These are phyloP conservation scores for Myriangium duriaei DNA, from an alignment of 2,329 filamentous ascomycete species.

Conservation along the genomic window DNA sequence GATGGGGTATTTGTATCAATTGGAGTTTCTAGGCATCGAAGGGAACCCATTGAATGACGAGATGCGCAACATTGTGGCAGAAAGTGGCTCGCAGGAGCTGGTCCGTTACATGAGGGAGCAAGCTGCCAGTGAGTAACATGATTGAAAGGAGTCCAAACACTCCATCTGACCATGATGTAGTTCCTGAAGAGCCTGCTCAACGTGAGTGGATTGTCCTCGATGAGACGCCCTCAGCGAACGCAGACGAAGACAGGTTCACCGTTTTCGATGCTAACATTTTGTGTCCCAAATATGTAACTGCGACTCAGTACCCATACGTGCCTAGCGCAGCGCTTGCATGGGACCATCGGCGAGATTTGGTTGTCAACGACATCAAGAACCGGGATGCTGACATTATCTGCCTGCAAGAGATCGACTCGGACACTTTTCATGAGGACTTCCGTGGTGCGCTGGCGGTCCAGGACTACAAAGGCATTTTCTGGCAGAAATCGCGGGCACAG, in stretches of 20 bases:
- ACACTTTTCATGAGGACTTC: constrained; percentile 86
- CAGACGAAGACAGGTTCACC: constrained; percentile 54
- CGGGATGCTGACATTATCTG: constrained; percentile 82
- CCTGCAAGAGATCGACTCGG: constrained; percentile 84
- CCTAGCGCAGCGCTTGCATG: constrained; percentile 70
- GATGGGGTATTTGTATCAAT: constrained; percentile 73
- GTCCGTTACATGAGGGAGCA: constrained; percentile 70
- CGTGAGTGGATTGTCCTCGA: constrained; percentile 67
- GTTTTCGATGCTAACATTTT: constrained; percentile 92
- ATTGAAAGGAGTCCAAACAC: constrained; percentile 14
- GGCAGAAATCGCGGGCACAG: constrained; percentile 76
- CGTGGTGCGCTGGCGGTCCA: constrained; percentile 71
- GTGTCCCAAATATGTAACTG: constrained; percentile 84
- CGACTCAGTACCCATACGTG: constrained; percentile 78
- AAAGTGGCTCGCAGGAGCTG: constrained; percentile 74
- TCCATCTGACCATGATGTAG: constrained; percentile 34
- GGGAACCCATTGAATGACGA: constrained; percentile 73
- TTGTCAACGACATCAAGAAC: constrained; percentile 67
- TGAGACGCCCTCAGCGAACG: constrained; percentile 33
- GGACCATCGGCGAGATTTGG: constrained; percentile 73
- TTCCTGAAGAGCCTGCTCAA: constrained; percentile 61
- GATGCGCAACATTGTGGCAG: constrained; percentile 69
- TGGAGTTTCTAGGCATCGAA: constrained; percentile 83
- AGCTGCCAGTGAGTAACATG: neutral
- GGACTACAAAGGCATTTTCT: constrained; percentile 90